phyloP scores from a whole-genome alignment of 371 early-diverging fungal genomes.

The Syncephalastrum monosporum region DNA sequence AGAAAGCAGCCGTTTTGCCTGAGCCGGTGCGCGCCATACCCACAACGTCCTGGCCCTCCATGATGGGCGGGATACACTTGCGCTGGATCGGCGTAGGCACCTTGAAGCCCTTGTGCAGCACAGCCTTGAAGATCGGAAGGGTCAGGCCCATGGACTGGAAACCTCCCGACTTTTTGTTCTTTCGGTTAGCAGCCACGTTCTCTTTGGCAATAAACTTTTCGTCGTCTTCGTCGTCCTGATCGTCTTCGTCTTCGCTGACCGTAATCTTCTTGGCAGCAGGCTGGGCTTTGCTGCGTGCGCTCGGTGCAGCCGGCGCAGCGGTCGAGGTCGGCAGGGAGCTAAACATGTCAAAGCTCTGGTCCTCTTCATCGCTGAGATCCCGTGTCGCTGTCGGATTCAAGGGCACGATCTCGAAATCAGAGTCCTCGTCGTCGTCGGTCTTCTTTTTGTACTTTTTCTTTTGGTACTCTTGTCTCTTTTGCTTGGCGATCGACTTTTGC shows the following conservation, averaged over 20 bases:
- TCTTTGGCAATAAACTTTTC: slow-evolving; percentile 51
- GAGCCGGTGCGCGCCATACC: slow-evolving; percentile 99
- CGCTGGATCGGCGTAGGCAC: slow-evolving; percentile 99
- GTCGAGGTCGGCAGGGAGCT: slow-evolving; percentile 9
- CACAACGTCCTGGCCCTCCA: slow-evolving; percentile 92
- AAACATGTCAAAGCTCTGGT: slow-evolving; percentile 46
- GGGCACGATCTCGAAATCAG: slow-evolving; percentile 22
- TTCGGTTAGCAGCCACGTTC: slow-evolving; percentile 71
- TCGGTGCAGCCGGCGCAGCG: neutral
- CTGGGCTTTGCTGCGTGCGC: slow-evolving; percentile 7
- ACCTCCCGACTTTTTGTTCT: slow-evolving; percentile 92
- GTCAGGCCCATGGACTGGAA: slow-evolving; percentile 96
- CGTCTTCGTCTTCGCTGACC: slow-evolving; percentile 33
- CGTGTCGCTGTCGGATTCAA: neutral
- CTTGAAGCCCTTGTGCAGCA: slow-evolving; percentile 90
- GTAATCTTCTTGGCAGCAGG: slow-evolving; percentile 15
- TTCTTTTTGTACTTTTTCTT: slow-evolving; percentile 38
- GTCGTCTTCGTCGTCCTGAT: slow-evolving; percentile 39
- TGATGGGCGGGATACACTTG: slow-evolving; percentile 89
- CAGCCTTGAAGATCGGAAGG: slow-evolving; percentile 78
- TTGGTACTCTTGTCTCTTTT: slow-evolving; percentile 35
- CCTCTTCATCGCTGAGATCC: slow-evolving; percentile 14
- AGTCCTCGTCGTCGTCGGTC: slow-evolving; percentile 20
- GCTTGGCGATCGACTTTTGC: slow-evolving; percentile 22
- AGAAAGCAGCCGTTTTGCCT: slow-evolving; percentile 98